Percentiles rank a stretch among this genome's conserved stretches.
phyloP scores from a whole-genome alignment of 164 flowering plant genomes.

The Dillenia turbinata region DNA sequence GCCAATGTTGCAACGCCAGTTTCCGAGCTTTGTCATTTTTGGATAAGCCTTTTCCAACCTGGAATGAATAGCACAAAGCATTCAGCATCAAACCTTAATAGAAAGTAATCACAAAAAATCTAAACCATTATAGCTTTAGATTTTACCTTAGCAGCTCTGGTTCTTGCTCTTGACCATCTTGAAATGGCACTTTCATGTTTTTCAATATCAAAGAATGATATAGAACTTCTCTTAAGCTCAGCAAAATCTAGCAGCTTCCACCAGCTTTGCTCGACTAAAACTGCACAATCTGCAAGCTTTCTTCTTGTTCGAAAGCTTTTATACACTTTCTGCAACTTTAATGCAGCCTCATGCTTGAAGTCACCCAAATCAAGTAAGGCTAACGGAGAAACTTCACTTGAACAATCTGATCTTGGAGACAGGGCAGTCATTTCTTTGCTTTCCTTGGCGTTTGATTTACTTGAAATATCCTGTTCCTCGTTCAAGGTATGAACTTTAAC shows the following conservation, averaged over 20 bases:
- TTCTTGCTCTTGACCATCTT: slow-evolving; percentile 74
- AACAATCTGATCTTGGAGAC: slow-evolving; percentile 12
- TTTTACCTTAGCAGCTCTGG: slow-evolving; percentile 68
- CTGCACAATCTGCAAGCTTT: slow-evolving; percentile 94
- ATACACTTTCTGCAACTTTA: slow-evolving; percentile 89
- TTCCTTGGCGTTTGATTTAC: slow-evolving; percentile 11
- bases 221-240: slow-evolving; percentile 68
- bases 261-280: slow-evolving; percentile 86
- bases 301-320: slow-evolving; percentile 89
- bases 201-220: slow-evolving; percentile 64
- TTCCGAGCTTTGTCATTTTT: slow-evolving; percentile 64
- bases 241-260: slow-evolving; percentile 58
- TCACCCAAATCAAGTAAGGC: slow-evolving; percentile 22
- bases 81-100: not conserved
- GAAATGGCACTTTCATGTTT: slow-evolving; percentile 67
- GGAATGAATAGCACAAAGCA: slow-evolving; percentile 7
- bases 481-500: slow-evolving; percentile 22
- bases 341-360: slow-evolving; percentile 76
- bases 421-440: slow-evolving; percentile 8
- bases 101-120: not conserved
- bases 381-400: slow-evolving; percentile 9
- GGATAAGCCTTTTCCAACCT: slow-evolving; percentile 76
- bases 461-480: slow-evolving; percentile 11
- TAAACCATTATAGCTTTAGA: not conserved
- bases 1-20: slow-evolving; percentile 80